A percentile compares a stretch with the other conserved stretches of the same genome.
These are phyloP conservation scores for Plasmodium reichenowi DNA, from an alignment of 169 alveolate genomes.

Conservation along the genomic window DNA sequence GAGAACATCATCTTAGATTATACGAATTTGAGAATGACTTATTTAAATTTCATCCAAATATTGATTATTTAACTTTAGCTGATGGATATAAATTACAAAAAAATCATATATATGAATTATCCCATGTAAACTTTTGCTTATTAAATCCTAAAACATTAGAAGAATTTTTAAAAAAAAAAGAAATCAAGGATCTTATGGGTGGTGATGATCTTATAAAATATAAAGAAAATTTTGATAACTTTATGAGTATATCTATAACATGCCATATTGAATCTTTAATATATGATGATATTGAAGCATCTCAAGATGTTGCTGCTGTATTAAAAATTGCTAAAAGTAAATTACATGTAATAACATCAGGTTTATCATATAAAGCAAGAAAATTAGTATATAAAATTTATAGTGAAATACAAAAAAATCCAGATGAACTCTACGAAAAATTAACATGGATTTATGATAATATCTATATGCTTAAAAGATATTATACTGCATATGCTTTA, in stretches of 20 bases:
- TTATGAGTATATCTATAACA: conserved; percentile 31
- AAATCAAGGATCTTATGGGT: neutral
- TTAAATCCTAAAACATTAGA: conserved; percentile 57
- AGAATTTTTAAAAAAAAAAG: conserved; percentile 30
- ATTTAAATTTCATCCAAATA: neutral
- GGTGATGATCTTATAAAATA: conserved; percentile 10
- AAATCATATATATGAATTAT: neutral
- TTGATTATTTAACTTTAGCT: conserved; percentile 32
- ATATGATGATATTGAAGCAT: conserved; percentile 11
- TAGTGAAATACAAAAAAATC: conserved; percentile 14
- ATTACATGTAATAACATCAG: conserved; percentile 31
- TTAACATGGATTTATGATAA: conserved; percentile 8
- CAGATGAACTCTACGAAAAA: conserved; percentile 8
- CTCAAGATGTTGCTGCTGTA: conserved; percentile 22
- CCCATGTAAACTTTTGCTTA: conserved; percentile 49
- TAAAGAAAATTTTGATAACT: conserved; percentile 25
- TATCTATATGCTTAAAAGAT: neutral
- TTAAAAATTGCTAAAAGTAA: conserved; percentile 6
- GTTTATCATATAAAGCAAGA: conserved; percentile 30
- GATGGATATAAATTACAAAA: conserved; percentile 28
- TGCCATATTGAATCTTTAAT: conserved; percentile 57
- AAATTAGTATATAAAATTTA: conserved; percentile 8
- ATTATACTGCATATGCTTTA: conserved; percentile 10
- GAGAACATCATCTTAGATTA: neutral
- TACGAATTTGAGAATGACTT: conserved; percentile 16